These are phyloP conservation scores for Ceratocystis variospora DNA, from an alignment of 2,329 filamentous ascomycete species.

Conservation along the genomic window DNA sequence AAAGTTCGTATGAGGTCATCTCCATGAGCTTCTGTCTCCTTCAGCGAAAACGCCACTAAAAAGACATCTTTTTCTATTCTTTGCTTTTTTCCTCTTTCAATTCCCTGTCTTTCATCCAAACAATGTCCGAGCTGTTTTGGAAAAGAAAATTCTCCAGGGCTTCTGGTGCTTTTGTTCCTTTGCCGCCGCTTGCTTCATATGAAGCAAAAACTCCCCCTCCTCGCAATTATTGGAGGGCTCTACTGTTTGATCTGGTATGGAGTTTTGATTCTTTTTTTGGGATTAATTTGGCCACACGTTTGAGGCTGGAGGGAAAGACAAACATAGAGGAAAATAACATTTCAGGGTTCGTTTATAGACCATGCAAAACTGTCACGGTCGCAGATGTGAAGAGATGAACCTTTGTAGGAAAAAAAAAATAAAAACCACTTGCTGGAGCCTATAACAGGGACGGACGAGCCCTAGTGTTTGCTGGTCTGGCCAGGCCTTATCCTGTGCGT, in stretches of 20 bases:
- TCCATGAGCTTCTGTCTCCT: neutral
- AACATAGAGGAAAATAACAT: neutral
- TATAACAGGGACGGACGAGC: neutral
- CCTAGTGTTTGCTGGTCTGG: no score
- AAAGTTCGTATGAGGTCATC: neutral
- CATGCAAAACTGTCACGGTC: slow-evolving; percentile 4
- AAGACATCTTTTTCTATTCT: neutral
- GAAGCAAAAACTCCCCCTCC: neutral
- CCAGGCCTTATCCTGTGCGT: no score
- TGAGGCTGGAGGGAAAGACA: neutral
- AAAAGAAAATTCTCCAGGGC: neutral
- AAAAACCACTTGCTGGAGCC: neutral
- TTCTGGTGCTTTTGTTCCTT: neutral
- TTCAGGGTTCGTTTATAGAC: slow-evolving; percentile 1
- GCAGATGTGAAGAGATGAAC: slow-evolving; percentile 6
- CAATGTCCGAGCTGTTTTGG: slow-evolving; percentile 1
- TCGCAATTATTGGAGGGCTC: neutral
- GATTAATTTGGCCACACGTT: neutral
- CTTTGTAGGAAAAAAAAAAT: neutral
- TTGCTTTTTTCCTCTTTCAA: neutral
- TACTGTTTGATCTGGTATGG: neutral
- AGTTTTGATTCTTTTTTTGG: neutral
- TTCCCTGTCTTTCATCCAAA: slow-evolving; percentile 2
- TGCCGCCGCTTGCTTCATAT: neutral
- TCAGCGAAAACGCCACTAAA: neutral